phyloP scores from a whole-genome alignment of 2,329 filamentous ascomycete genomes.

The Triangularia verruculosa region DNA sequence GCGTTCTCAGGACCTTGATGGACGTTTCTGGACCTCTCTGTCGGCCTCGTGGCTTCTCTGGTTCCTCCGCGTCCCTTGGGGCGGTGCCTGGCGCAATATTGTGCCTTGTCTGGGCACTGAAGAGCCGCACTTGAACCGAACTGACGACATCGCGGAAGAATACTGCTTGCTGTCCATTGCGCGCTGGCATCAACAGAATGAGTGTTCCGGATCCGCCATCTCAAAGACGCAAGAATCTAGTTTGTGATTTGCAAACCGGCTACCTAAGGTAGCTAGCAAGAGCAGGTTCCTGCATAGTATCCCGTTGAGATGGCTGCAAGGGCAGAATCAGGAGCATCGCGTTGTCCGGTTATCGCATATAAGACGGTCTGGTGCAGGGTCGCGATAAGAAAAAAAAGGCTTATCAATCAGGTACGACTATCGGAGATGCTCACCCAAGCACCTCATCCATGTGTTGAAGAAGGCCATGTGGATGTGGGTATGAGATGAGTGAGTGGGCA shows the following conservation, averaged over 20 bases:
- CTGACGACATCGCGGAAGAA: constrained; percentile 2
- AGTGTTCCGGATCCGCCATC: background rate
- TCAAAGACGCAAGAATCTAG: too few species aligned
- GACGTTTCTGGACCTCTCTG: background rate
- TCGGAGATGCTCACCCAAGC: background rate
- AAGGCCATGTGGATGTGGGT: too few species aligned
- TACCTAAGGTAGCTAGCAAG: background rate
- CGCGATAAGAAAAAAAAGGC: background rate
- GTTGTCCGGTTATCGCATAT: background rate
- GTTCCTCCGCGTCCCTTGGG: background rate
- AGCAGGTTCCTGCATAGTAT: background rate
- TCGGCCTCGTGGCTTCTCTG: background rate
- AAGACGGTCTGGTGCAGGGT: background rate
- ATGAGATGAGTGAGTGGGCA: too few species aligned
- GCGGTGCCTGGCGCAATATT: constrained; percentile 6
- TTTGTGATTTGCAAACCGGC: too few species aligned
- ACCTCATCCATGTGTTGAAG: too few species aligned
- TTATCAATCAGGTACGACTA: background rate
- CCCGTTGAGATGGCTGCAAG: too few species aligned
- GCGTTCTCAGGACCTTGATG: background rate
- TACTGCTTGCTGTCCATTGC: background rate
- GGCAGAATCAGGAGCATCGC: too few species aligned
- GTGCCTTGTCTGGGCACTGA: constrained; percentile 4
- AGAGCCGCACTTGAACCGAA: background rate
- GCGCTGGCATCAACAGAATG: background rate